phyloP scores from a whole-genome alignment of 2,329 filamentous ascomycete genomes.

The Paecilomyces formosus region DNA sequence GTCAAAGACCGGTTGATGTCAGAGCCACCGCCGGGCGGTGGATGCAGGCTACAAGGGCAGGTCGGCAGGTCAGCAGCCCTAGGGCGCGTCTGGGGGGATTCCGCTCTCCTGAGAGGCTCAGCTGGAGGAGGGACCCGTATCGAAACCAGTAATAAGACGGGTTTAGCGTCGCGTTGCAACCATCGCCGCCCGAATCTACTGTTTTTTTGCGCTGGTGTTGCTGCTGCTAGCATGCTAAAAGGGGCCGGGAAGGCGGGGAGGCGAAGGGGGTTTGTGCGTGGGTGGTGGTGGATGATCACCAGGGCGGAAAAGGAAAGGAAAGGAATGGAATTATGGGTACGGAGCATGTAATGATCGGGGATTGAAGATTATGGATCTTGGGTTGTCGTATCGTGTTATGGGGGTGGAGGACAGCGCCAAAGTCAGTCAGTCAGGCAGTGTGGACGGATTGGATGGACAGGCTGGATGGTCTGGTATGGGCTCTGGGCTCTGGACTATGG shows the following conservation, averaged over 20 bases:
- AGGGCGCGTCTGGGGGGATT: background rate
- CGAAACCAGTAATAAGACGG: background rate
- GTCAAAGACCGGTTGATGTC: constrained; percentile 4
- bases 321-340: background rate
- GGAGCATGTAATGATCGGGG: background rate
- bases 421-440: no score
- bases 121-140: background rate
- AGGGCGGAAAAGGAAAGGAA: background rate
- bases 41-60: constrained; percentile 1
- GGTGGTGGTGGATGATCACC: background rate
- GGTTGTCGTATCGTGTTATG: background rate
- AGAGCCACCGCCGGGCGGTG: constrained; percentile 1
- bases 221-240: background rate
- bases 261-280: background rate
- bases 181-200: background rate
- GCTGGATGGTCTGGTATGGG: background rate
- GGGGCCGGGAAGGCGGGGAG: background rate
- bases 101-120: background rate
- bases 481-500: no score
- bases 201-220: no score
- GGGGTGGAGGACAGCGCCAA: background rate
- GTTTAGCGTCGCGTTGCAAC: constrained; percentile 1
- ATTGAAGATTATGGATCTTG: background rate
- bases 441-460: background rate
- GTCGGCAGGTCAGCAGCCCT: constrained; percentile 1